Conservation (phyloP, 1,284 basidiomycete species). For the Stygiomarasmius scandens region DNA sequence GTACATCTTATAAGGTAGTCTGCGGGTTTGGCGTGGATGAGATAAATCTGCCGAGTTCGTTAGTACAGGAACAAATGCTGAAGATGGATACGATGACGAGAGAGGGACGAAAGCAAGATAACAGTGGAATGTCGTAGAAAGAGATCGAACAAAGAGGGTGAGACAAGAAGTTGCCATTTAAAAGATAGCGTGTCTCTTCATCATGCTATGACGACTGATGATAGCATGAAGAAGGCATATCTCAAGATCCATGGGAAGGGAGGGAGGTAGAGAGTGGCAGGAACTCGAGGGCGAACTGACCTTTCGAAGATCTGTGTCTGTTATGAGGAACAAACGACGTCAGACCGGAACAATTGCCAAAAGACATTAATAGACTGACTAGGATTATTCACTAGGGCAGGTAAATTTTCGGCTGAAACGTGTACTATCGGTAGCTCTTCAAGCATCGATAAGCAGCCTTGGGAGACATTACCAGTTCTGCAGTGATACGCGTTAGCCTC, state of each 20-base stretch:
- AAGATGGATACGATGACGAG: not conserved
- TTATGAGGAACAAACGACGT: not conserved
- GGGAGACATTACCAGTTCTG: conserved; percentile 79
- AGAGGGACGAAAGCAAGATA: not conserved
- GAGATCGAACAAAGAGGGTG: not conserved
- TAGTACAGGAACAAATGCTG: not conserved
- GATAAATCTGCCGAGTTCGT: conserved; percentile 71
- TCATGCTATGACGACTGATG: no score
- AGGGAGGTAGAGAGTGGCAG: no score
- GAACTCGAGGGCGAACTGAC: conserved; percentile 24
- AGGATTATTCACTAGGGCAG: conserved; percentile 50
- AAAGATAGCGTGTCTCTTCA: no score
- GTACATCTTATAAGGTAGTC: conserved; percentile 65
- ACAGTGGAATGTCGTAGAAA: not conserved
- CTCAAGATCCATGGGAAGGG: not conserved
- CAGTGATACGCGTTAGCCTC: not conserved
- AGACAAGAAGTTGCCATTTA: no score
- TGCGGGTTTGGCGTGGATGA: conserved; percentile 71
- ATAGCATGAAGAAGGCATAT: no score
- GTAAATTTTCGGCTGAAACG: conserved; percentile 61
- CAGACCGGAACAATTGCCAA: not conserved
- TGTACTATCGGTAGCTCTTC: conserved; percentile 68
- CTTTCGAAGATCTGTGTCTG: conserved; percentile 58
- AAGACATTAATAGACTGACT: conserved; percentile 37
- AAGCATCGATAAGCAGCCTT: conserved; percentile 75